Base-by-base conservation (phyloP, 495 filamentous ascomycete genomes). In the Penicillium paradoxum region DNA sequence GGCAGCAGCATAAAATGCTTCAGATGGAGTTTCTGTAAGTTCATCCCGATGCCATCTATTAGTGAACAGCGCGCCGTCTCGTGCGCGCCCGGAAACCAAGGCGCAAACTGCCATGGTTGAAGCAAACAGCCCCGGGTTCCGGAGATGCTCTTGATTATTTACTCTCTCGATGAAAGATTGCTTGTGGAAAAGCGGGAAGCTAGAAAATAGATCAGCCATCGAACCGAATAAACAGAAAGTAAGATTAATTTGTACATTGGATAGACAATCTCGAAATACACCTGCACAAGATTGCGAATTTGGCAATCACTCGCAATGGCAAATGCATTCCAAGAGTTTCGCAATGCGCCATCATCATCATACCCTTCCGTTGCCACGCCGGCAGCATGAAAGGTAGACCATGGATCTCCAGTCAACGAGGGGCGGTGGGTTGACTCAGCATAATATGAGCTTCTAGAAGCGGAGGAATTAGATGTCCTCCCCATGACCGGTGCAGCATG, bases 121-220 rank as follows among this genome's bases (percentile, higher is more conserved):
- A 17, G 73, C 74, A 63, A 79, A 79, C 36, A 78, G 63, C 15
- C 64, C 57, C 36, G 65, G 67, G 46, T 74, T 69, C 22, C 56
- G 51, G n/a, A 70, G 63, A 54, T 79, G 66, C 22, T 77, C 71
- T 21, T 67, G 51, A 39, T 62, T 60, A 36, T 63, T 55, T 15
- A 79, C 57, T 41, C 59, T 63, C 22, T 65, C 62, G 3, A 70
- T 54, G 24, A 78, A 62, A 37, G 69, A 69, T 40, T 64, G 64
- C 18, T 60, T 70, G 62, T 79, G 75, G 54, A 80, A 80, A 7
- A 79, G 55, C 2, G 77, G 77, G 47, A 75, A 79, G 42, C 75
- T 76, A 30, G 47, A 21, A 32, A 7, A 14, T 5, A 30, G n/a
- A 11, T 46, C 33, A 49, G 39, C 46, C 55, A 56, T 60, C 9